Conservation (phyloP, 805 yeast genomes). For the Saccharomyces eubayanus region DNA sequence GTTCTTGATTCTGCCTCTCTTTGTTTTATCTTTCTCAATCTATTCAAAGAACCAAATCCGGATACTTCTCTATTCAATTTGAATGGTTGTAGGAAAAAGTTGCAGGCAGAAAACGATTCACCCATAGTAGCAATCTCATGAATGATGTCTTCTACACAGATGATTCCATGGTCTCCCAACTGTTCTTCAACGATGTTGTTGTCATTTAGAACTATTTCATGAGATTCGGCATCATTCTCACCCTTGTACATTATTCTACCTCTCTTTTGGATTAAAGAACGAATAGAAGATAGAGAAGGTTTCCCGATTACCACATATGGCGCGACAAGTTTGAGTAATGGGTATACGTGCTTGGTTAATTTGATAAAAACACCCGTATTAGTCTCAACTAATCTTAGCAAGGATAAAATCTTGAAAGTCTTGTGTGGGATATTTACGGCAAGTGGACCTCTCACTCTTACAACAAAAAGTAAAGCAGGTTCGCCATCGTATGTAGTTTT, state of each 20-base stretch:
- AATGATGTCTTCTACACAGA: slow-evolving; percentile 74
- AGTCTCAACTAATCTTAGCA: slow-evolving; percentile 50
- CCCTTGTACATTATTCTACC: slow-evolving; percentile 42
- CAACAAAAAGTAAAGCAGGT: slow-evolving; percentile 51
- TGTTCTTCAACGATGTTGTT: slow-evolving; percentile 68
- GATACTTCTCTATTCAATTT: slow-evolving; percentile 57
- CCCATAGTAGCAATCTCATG: slow-evolving; percentile 61
- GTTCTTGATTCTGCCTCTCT: slow-evolving; percentile 41
- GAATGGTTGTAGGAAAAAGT: slow-evolving; percentile 63
- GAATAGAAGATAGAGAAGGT: slow-evolving; percentile 65
- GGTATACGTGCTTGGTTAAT: slow-evolving; percentile 48
- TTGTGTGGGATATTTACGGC: slow-evolving; percentile 60
- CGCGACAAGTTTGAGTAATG: slow-evolving; percentile 56
- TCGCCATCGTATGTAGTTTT: slow-evolving; percentile 33
- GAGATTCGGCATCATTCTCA: slow-evolving; percentile 27
- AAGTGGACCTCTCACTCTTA: slow-evolving; percentile 58
- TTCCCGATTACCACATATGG: slow-evolving; percentile 69
- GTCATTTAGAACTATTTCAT: slow-evolving; percentile 52
- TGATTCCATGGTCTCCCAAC: slow-evolving; percentile 59
- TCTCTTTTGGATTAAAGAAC: slow-evolving; percentile 70
- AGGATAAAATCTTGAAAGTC: slow-evolving; percentile 48
- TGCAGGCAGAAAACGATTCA: slow-evolving; percentile 52
- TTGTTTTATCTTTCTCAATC: slow-evolving; percentile 54
- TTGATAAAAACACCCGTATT: slow-evolving; percentile 70
- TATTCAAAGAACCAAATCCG: slow-evolving; percentile 69